phyloP scores from a whole-genome alignment of 192 early-diverging fungal genomes.

The Kickxella alabastrina region DNA sequence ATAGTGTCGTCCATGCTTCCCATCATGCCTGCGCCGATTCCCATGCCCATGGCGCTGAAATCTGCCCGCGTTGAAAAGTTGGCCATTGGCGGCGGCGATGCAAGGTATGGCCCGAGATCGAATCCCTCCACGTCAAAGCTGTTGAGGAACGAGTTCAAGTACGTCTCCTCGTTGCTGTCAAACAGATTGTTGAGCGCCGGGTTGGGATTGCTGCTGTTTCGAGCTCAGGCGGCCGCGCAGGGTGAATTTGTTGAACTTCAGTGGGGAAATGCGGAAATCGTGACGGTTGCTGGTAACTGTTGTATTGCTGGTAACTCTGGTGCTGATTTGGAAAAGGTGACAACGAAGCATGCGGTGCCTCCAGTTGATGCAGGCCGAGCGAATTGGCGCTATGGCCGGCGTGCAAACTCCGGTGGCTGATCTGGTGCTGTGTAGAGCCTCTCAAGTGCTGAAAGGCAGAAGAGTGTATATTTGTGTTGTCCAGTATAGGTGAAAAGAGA shows the following conservation, averaged over 20 bases:
- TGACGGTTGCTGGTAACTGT: neutral
- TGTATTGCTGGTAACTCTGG: constrained; percentile 9
- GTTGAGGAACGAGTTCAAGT: constrained; percentile 46
- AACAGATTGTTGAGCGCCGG: constrained; percentile 19
- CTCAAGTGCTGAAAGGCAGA: neutral
- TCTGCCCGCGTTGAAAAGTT: constrained; percentile 34
- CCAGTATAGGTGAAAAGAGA: constrained; percentile 18
- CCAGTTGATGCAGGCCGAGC: neutral
- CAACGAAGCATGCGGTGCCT: neutral
- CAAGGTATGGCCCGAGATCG: constrained; percentile 26
- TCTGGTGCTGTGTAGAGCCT: too few species aligned
- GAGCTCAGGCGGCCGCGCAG: too few species aligned
- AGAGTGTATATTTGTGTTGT: constrained; percentile 2
- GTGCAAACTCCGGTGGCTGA: too few species aligned
- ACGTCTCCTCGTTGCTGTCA: constrained; percentile 45
- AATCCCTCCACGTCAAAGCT: constrained; percentile 46
- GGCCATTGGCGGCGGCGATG: constrained; percentile 36
- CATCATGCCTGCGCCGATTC: constrained; percentile 47
- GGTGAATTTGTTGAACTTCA: too few species aligned
- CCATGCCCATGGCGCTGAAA: constrained; percentile 43
- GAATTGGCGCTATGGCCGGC: neutral
- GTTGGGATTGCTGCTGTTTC: too few species aligned
- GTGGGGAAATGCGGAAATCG: too few species aligned
- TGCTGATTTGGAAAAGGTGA: constrained; percentile 4
- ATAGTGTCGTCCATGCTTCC: constrained; percentile 48